Evolutionary conservation across 2,329 filamentous ascomycete species (phyloP), one percentile per base, ranked within the genome.

Genomic region (Colletotrichum magnum): DNA sequence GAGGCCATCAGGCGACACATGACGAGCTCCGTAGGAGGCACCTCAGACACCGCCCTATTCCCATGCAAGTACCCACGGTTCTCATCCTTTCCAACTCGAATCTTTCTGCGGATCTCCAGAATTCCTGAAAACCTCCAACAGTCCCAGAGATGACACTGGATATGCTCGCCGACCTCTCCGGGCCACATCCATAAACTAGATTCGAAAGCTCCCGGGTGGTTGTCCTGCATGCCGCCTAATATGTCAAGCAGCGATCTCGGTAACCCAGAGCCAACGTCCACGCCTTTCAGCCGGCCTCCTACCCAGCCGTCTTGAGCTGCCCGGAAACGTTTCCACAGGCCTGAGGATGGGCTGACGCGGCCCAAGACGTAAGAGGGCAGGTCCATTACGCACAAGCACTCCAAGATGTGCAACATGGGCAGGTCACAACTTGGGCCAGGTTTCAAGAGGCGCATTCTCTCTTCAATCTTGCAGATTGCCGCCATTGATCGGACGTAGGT

Each of bases 161-260:
- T 21, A 24, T n/a, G 47, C 5, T 58, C 24, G 2, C 56, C 56
- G 2, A 58, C 28, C 41, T 47, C 56, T 28, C 56, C 56, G 2
- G 56, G 56, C 56, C 56, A 58, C 13, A 24, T 32, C 56, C 56
- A 58, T 3, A 58, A 26, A 12, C 39, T 21, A 3, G 18, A 47
- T 18, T 58, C 56, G 15, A 58, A 21, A 32, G 9, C 43, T 28
- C 10, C 56, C n/a, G 7, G 13, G n/a, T n/a, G 18, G 1, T 21
- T 15, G 13, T 58, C 16, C 1, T 24, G 39, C n/a, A 47, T 45
- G 1, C 28, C 39, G 21, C 36, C 24, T 5, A 58, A 28, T 26
- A 58, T n/a, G 56, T 58, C 56, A 26, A 58, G 41, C 12, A 58
- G 56, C 45, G 56, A 58, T 32, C 18, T 26, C 21, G 56, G 56